Evolutionary conservation across 176 grass and related monocot genomes (phyloP).

Genomic region (Cenchrus fungigraminus): DNA sequence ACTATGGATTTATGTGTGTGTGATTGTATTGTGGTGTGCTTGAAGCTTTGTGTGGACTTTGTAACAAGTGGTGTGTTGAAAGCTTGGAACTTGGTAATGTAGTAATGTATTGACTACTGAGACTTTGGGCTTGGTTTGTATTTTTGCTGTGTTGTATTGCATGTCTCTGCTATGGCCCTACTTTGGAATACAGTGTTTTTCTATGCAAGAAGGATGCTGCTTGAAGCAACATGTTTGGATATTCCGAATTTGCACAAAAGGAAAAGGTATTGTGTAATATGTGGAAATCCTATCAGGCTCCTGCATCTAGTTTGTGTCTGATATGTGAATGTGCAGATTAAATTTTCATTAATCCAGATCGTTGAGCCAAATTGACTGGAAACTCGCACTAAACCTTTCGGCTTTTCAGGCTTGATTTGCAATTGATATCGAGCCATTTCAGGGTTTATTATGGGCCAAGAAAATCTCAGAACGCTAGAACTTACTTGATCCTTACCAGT

Average conservation of each 20-base stretch:
- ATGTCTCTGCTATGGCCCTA: background rate
- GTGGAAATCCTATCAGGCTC: background rate
- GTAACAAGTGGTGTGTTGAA: background rate
- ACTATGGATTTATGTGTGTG: slow-evolving; percentile 12
- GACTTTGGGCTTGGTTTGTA: slow-evolving; percentile 1
- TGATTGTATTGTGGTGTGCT: slow-evolving; percentile 18
- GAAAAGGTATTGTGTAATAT: background rate
- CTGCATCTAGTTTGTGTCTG: background rate
- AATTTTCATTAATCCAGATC: background rate
- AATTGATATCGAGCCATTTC: background rate
- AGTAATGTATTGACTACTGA: background rate
- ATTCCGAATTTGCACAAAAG: background rate
- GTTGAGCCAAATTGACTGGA: background rate
- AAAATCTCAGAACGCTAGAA: background rate
- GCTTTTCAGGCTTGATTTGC: background rate
- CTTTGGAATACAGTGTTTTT: background rate
- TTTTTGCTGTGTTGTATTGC: background rate
- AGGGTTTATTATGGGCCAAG: too few relatives aligned
- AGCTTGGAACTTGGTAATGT: slow-evolving; percentile 13
- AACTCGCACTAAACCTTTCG: background rate
- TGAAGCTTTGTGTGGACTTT: slow-evolving; percentile 28
- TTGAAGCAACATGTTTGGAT: background rate
- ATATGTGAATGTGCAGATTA: background rate
- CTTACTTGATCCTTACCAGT: background rate
- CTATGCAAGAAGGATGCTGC: background rate